Percentiles rank a stretch among this genome's conserved stretches.
Conservation (phyloP, 495 filamentous ascomycete species). For the Neurospora sp. region DNA sequence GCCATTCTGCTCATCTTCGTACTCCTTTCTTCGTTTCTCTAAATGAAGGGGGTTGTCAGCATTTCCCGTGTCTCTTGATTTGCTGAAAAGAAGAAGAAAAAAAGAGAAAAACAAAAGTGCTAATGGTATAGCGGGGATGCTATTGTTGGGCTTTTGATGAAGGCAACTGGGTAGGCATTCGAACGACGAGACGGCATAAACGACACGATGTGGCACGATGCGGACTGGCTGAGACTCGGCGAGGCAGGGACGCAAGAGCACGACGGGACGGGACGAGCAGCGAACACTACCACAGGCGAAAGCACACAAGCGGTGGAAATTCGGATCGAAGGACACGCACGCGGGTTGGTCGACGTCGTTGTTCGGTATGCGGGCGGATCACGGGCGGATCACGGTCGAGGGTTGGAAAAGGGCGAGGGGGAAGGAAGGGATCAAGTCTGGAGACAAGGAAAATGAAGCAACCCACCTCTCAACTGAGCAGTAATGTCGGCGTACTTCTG, state of each 20-base stretch:
- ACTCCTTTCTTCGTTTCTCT: conserved; percentile 30
- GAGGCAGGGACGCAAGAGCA: conserved; percentile 1
- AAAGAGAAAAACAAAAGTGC: background rate
- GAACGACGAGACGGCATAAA: background rate
- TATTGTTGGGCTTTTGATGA: background rate
- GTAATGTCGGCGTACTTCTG: conserved; percentile 68
- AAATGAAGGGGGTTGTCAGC: conserved; percentile 8
- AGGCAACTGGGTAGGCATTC: background rate
- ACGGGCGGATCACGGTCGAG: background rate
- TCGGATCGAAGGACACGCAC: conserved; percentile 1
- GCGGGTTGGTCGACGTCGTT: background rate
- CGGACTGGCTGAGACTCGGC: background rate
- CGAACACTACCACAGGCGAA: conserved; percentile 1
- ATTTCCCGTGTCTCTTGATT: conserved; percentile 1
- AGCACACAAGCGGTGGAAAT: background rate
- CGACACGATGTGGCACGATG: background rate
- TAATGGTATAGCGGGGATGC: background rate
- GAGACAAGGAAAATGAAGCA: conserved; percentile 1
- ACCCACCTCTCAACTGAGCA: conserved; percentile 62
- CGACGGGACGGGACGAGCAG: background rate
- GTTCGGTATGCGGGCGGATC: background rate
- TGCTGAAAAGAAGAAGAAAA: background rate
- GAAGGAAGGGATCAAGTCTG: background rate
- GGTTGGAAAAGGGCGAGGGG: background rate
- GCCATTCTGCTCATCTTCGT: conserved; percentile 18